Base-by-base conservation (phyloP, 2,329 filamentous ascomycete genomes). In the Xylariomycetidae sp. region DNA sequence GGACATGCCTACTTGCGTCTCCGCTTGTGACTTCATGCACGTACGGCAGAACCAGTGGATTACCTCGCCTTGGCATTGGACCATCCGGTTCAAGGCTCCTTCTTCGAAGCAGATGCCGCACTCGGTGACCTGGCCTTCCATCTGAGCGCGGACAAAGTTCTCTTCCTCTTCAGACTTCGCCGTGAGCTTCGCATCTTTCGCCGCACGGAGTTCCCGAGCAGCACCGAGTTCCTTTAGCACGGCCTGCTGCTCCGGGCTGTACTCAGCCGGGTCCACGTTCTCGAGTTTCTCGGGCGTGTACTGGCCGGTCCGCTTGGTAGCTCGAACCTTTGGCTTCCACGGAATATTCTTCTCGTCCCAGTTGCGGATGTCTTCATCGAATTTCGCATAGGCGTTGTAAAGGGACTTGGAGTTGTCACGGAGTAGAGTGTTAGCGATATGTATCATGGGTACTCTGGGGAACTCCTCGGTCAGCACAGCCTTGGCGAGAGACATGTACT, bases 51-150 rank as follows among this genome's bases (percentile, higher is more conserved):
- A 89, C 51, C 72, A 74, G 39, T 89, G 84, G 1, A 60, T 44
- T 0, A 53, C 47, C 0, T 71, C 64, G 12, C 70, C 76, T 31
- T 76, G 60, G 54, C 87, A 94, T 42, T 74, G 65, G 1, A 85
- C 70, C 64, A 85, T 76, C 29, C 78, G 71, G 45, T 85, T 84
- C 28, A 77, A 57, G 2, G 83, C 70, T 31, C 68, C 67, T 4
- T 87, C 78, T 6, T 67, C 65, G 49, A 74, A 92, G 57, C 87
- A 94, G 50, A 84, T 87, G 26, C 69, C 71, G 46, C 82, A 93
- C 45, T 90, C 84, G 9, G 66, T 57, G 25, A 81, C 63, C 13
- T 72, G 66, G 1, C 78, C 75, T 4, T 63, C 58, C 2, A 49
- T 59, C 38, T 60, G 60, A 15, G 72, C 68, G n/a, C 39, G 38